Evolutionary conservation across 768 basidiomycete genomes (phyloP), one percentile per base, ranked within the genome.

Genomic region (Rhizopogon rudus): DNA sequence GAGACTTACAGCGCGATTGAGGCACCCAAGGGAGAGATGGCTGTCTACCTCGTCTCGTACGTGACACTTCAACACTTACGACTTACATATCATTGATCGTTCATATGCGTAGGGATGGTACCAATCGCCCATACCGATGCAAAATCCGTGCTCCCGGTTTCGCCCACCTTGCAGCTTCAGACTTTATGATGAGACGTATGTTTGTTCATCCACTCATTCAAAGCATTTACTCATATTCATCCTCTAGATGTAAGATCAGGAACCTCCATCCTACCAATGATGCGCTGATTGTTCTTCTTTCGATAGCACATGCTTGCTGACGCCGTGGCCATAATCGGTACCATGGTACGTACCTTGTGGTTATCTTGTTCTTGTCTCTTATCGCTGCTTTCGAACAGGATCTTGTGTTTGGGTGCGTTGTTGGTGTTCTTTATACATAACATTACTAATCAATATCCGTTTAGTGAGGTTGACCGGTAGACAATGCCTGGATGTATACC

Each of bases 1-100:
- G 94, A 98, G 75, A 98, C 96, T 0, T 98, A 99, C 77, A 85
- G 83, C 49, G 96, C 96, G 2, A 98, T 98, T 61, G 97, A 99
- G 73, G 96, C 96, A 7, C 96, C 96, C 44, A 98, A 99, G 75
- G 95, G 95, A 60, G 96, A 98, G 75, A 98, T 98, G 94, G 96
- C 80, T 61, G 96, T 99, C 44, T 99, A 95, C 76, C 86, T 99
- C 51, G 93, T 99, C 59, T 97, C 94, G 84, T 90, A 63, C 64
- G 88, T 81, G 4, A 40, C 22, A 13, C 7, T 20, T 6, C 2
- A 3, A 44, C 5, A 4, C 5, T n/a, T 25, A 22, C 31, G 3
- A 13, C 8, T 40, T 6, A 22, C 3, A 58, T 10, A n/a, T 64
- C 29, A 13, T 48, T 16, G 3, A 25, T 33, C 31, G 43, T 25